Base-by-base conservation (phyloP, 1,139 yeast genomes). In the Kurtzmaniella quercitrusa region DNA sequence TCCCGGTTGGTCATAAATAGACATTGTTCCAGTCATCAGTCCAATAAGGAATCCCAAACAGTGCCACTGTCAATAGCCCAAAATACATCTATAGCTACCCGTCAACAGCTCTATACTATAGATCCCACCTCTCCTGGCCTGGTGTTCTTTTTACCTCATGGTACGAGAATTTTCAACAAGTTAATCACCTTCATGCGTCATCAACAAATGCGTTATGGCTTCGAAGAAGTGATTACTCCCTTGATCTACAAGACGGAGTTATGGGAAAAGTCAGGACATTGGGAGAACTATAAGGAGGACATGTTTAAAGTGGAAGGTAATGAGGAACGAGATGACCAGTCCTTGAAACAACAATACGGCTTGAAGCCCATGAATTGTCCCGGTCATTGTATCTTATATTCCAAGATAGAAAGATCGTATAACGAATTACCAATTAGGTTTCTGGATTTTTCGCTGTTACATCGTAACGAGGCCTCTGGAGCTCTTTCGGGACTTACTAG, bases 351-450 rank as follows among this genome's bases (percentile, higher is more conserved):
- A 53, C 81, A 77, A 38, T 88, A 79, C 59, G 96, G 96, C 3
- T 72, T 93, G 49, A 93, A 93, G 63, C 98, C 98, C 21, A 93
- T 93, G 98, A 94, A 93, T 67, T 91, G 98, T 71, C 98, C 98
- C 16, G 98, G 98, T 42, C 98, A 93, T 67, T 91, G 98, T 74
- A 65, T 93, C 51, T 77, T 93, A 61, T 93, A 87, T 73, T 84
- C 85, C 59, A 69, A 90, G 43, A 34, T 42, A 16, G 95, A 88
- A 62, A 82, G 96, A 65, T 87, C 96, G 2, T 89, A 90, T 70
- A 81, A 95, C 59, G 98, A 93, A 62, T 74, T 93, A 64, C 98
- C 98, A 50, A 81, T 95, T 82, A 82, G 98, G 73, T 90, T 87
- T 65, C 94, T 96, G 52, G 98, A 93, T 66, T 90, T 93, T 64